phyloP scores from a whole-genome alignment of 148 eudicot genomes.

The Rhododendron ferrugineum region DNA sequence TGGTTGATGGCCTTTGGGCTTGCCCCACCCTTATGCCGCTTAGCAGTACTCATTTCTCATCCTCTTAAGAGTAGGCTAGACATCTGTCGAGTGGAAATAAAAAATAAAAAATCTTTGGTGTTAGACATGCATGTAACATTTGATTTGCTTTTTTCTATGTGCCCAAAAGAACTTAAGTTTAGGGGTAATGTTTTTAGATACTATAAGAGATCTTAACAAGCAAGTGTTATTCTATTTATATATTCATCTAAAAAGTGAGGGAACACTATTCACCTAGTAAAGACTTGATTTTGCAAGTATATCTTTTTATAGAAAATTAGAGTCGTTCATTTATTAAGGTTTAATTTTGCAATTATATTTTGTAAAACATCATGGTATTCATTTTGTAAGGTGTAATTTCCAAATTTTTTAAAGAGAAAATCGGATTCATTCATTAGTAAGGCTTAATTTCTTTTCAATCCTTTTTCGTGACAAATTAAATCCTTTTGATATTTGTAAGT shows the following conservation, averaged over 20 bases:
- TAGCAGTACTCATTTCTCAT: no score
- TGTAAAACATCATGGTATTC: not conserved
- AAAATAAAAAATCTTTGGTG: no score
- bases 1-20: no score
- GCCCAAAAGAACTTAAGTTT: not conserved
- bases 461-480: not conserved
- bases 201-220: not conserved
- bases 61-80: no score
- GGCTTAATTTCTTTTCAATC: not conserved
- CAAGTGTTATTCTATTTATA: not conserved
- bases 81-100: no score
- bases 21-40: no score
- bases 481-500: not conserved
- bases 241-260: not conserved
- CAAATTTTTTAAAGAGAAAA: not conserved
- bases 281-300: not conserved
- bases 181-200: not conserved
- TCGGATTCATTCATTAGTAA: not conserved
- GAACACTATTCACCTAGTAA: not conserved
- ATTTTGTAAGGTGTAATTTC: not conserved
- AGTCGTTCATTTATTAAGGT: not conserved
- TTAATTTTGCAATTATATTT: not conserved
- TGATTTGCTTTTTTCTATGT: no score
- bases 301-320: no score
- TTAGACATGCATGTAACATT: not conserved